A percentile compares a stretch with the other conserved stretches of the same genome.
phyloP scores from a whole-genome alignment of 305 asterid genomes.

The Ajuga reptans region DNA sequence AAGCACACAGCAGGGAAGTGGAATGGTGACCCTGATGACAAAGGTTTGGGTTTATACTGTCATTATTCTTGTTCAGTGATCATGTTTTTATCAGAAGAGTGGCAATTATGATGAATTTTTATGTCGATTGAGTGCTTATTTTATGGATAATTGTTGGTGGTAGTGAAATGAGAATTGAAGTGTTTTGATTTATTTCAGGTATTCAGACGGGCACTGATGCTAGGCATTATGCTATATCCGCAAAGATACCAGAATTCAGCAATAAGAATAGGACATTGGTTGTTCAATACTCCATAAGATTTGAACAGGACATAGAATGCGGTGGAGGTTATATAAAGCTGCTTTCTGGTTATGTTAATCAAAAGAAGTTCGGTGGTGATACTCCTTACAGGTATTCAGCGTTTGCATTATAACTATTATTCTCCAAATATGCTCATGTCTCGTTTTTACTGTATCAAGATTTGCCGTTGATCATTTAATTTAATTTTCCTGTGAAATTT shows the following conservation, averaged over 20 bases:
- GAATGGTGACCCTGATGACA: conserved; percentile 91
- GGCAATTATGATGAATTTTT: not conserved
- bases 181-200: conserved; percentile 37
- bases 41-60: conserved; percentile 36
- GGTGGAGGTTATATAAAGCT: conserved; percentile 95
- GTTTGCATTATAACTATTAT: not conserved
- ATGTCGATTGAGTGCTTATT: not conserved
- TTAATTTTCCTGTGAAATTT: not conserved
- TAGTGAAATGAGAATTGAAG: not conserved
- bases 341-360: conserved; percentile 80
- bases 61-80: not conserved
- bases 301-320: conserved; percentile 93
- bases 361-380: conserved; percentile 91
- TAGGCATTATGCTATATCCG: conserved; percentile 77
- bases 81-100: not conserved
- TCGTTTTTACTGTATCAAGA: not conserved
- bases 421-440: not conserved
- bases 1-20: conserved; percentile 94
- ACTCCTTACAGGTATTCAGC: conserved; percentile 76
- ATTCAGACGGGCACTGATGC: conserved; percentile 79
- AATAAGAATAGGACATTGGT: conserved; percentile 82
- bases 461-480: not conserved
- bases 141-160: not conserved
- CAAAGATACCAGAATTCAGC: conserved; percentile 80
- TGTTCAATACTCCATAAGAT: conserved; percentile 67